Conservation (phyloP, 139 green algal genomes). For the Tetradesmus obliquus region DNA sequence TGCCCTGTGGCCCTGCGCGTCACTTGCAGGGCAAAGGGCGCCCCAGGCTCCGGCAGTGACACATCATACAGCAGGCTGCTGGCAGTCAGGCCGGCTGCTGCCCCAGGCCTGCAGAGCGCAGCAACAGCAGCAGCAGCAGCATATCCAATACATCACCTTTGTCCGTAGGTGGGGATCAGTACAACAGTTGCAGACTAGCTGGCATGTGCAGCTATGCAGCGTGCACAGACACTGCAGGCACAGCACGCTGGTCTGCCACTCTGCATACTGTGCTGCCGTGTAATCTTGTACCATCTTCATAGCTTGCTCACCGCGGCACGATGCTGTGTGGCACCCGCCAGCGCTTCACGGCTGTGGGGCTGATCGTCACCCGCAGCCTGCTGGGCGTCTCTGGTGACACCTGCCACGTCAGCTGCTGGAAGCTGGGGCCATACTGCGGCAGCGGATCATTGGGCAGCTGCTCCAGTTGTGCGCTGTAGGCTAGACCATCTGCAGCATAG, state of each 20-base stretch:
- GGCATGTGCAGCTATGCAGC: too few species aligned
- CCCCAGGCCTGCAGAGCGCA: slow-evolving; percentile 12
- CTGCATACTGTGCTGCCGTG: too few species aligned
- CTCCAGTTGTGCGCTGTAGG: neutral
- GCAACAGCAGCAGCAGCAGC: too few species aligned
- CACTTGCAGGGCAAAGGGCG: neutral
- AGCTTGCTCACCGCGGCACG: slow-evolving; percentile 12
- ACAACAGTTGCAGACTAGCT: too few species aligned
- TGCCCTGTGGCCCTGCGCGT: neutral
- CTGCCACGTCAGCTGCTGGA: neutral
- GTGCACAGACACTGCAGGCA: too few species aligned
- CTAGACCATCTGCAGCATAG: neutral
- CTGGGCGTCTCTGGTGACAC: slow-evolving; percentile 5
- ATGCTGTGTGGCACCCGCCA: slow-evolving; percentile 38
- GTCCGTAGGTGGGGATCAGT: too few species aligned
- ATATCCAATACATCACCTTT: too few species aligned
- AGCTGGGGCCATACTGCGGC: slow-evolving; percentile 14
- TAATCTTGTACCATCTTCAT: too few species aligned
- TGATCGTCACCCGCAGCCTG: slow-evolving; percentile 29
- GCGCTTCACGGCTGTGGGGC: neutral
- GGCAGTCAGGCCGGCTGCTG: neutral
- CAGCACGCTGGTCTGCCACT: too few species aligned
- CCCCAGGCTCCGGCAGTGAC: neutral
- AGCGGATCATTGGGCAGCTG: neutral
- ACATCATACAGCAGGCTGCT: slow-evolving; percentile 11